Base-by-base conservation (phyloP, 257 asterid genomes). In the Primulina tabacum region DNA sequence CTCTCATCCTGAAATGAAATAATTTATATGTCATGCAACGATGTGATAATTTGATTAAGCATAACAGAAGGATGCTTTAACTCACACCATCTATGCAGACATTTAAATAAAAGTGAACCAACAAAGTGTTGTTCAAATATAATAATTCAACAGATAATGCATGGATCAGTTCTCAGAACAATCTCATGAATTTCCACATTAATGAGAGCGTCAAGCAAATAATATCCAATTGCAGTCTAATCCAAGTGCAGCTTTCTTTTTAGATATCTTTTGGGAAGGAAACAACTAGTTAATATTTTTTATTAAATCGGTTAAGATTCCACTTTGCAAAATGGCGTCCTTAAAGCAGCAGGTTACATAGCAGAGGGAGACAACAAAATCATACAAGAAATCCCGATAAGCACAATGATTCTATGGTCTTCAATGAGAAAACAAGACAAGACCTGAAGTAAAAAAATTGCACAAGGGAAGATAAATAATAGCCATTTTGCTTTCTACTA, bases 1-100 rank as follows among this genome's bases (percentile, higher is more conserved):
- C 89, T 86, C 79, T 92, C 92, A 12, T 88, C 86, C 99, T 95
- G 94, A 87, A 76, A 47, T 62, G 29, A 76, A 67, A 73, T 33
- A 72, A 69, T 64, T 65, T 67, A 17, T 32, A 52, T 30, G 73
- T 68, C 76, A 82, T 53, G 28, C 62, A 43, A 62, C 64, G 47
- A 37, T n/a, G 65, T 57, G 28, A 26, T 26, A 64, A 59, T 43
- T 68, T 33, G 60, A 17, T 55, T 18, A 65, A 47, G 30, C 26
- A 40, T 6, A 60, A 26, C 64, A 18, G 58, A 63, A 5, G 35
- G 53, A 60, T 43, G 70, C 63, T 58, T 16, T 1, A 50, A 50
- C 55, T 50, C 57, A 50, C 5, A 50, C 57, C 57, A 50, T 50
- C 57, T 14, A 17, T 17, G 8, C 20, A 50, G 57, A 50, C 20